Evolutionary conservation across 257 asterid genomes (phyloP).

Genomic region (Salvia miltiorrhiza): DNA sequence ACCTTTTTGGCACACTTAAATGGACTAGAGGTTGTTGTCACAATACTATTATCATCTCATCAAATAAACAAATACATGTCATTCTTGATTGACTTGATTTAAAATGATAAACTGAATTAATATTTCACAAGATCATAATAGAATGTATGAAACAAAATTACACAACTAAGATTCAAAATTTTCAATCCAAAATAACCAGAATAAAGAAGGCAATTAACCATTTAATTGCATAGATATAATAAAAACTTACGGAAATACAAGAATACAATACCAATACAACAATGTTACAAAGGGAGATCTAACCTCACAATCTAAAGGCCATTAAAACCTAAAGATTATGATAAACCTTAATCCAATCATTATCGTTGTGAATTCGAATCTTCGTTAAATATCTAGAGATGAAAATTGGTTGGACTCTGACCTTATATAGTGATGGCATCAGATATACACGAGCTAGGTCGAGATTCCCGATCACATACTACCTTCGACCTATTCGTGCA

Average conservation of each 20-base stretch:
- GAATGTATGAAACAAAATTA: neutral
- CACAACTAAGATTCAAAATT: neutral
- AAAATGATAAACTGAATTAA: neutral
- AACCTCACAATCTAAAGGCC: neutral
- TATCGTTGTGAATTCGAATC: no score
- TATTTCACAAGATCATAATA: no score
- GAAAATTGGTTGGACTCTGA: neutral
- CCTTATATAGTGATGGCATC: neutral
- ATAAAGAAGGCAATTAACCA: neutral
- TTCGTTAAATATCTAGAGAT: neutral
- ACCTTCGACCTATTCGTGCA: conserved; percentile 32
- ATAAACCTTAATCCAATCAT: neutral
- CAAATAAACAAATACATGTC: neutral
- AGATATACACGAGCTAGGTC: neutral
- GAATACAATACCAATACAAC: neutral
- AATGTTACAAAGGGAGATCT: neutral
- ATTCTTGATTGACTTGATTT: no score
- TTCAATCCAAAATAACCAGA: neutral
- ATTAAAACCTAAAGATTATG: neutral
- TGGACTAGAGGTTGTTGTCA: neutral
- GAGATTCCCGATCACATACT: conserved; percentile 5
- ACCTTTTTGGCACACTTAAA: neutral
- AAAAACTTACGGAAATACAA: neutral
- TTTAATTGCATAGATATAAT: neutral
- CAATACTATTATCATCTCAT: neutral